These are phyloP conservation scores for Gracilaria domingensis DNA, from an alignment of 23 red algal genomes.

Conservation along the genomic window DNA sequence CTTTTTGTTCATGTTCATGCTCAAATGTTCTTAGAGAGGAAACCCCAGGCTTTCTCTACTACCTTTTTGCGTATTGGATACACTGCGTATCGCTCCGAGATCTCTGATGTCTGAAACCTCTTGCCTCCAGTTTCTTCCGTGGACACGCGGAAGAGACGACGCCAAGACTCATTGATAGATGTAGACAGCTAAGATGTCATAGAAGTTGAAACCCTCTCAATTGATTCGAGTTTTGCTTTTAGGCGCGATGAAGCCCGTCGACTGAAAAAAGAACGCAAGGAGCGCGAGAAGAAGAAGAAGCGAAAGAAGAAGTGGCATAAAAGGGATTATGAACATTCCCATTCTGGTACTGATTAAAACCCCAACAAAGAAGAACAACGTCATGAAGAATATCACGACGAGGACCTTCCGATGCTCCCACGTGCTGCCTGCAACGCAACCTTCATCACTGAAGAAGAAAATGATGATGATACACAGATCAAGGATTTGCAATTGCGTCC, in stretches of 20 bases:
- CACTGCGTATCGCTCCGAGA: not conserved
- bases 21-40: not conserved
- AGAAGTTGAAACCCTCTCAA: not conserved
- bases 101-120: constrained; percentile 12
- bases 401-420: constrained; percentile 66
- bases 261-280: constrained; percentile 41
- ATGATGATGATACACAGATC: constrained; percentile 59
- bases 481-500: constrained; percentile 82
- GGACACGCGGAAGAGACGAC: constrained; percentile 26
- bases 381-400: not conserved
- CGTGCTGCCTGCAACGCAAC: constrained; percentile 55
- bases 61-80: not conserved
- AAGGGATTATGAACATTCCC: not conserved
- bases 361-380: constrained; percentile 5
- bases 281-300: constrained; percentile 49
- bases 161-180: constrained; percentile 27
- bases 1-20: not conserved
- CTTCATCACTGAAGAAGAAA: constrained; percentile 48
- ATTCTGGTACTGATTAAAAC: constrained; percentile 56
- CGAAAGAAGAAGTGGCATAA: constrained; percentile 50
- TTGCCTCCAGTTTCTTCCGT: constrained; percentile 17
- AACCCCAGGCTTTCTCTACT: not conserved
- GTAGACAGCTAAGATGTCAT: constrained; percentile 35
- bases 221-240: not conserved
- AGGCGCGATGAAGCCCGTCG: constrained; percentile 54